Conservation (phyloP, 352 stramenopile species). For the Globisporangium perplexum region DNA sequence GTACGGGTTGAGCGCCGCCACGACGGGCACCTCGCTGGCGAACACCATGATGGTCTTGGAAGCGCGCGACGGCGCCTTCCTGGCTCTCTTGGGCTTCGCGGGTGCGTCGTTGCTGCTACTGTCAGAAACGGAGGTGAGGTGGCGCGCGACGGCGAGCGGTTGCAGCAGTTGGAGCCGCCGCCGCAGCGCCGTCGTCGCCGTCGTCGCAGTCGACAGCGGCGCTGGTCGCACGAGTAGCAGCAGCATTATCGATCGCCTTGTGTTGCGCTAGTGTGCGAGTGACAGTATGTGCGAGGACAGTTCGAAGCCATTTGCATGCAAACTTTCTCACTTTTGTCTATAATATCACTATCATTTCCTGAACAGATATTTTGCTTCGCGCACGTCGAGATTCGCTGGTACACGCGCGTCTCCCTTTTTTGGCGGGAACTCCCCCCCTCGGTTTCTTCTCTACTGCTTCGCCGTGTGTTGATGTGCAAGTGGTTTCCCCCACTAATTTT, state of each 20-base stretch:
- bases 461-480: not conserved
- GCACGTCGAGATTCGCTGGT: not conserved
- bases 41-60: slow-evolving; percentile 64
- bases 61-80: not conserved
- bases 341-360: too few relatives aligned
- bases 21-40: slow-evolving; percentile 80
- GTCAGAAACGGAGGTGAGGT: not conserved
- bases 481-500: not conserved
- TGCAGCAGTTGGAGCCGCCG: not conserved
- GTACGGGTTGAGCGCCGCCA: slow-evolving; percentile 78
- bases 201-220: not conserved
- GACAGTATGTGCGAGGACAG: too few relatives aligned
- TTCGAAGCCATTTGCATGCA: too few relatives aligned
- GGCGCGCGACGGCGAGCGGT: not conserved
- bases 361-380: not conserved
- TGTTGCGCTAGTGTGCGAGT: too few relatives aligned
- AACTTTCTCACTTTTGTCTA: too few relatives aligned
- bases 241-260: too few relatives aligned
- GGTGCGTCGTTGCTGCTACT: not conserved
- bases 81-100: slow-evolving; percentile 2
- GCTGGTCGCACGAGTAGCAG: not conserved
- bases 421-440: not conserved
- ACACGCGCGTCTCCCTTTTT: not conserved
- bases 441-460: not conserved
- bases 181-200: not conserved